Evolutionary conservation across 2,329 filamentous ascomycete species (phyloP), one percentile per base, ranked within the genome.

Genomic region (Penicillium sp.): DNA sequence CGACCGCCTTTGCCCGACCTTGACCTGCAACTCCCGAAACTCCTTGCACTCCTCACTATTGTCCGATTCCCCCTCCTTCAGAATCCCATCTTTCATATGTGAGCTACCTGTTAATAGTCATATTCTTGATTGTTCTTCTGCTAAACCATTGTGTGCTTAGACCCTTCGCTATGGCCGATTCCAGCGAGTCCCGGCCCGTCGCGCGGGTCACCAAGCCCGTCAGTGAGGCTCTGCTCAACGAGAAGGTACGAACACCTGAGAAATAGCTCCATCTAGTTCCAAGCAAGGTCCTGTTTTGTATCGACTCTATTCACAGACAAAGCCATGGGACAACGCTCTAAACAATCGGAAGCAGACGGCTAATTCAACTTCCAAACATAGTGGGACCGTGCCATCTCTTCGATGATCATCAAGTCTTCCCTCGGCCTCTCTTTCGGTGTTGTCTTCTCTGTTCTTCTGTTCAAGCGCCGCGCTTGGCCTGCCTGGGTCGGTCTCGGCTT

Each of bases 381-480:
- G 94, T 99, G 94, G 94, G 94, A 99, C 75, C 93, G 89, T 79
- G 96, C 94, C 78, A 86, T 99, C 66, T 97, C 94, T 66, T 96
- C 95, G 71, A 85, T 96, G 76, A 85, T 99, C 72, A 95, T 99
- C 81, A 92, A 95, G 77, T 97, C 93, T 62, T 87, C 89, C 51
- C 88, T 99, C 75, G 94, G 94, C 70, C 88, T 97, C 72, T 90
- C 89, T 65, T 99, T 99, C 78, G 94, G 94, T 72, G 88, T 99
- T 74, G 90, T 99, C 77, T 97, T 99, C 82, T 97, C 94, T 57
- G 92, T 99, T 57, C 88, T 99, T 53, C 79, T 99, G 51, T 99
- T 99, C 85, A 96, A 95, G 84, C 88, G 95, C 76, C 87, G 94
- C 79, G 90, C 94, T 62, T 99, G 93, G 90, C 94, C 94, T 52